phyloP scores from a whole-genome alignment of 805 yeast species.

The Cephaloascus albidus region DNA sequence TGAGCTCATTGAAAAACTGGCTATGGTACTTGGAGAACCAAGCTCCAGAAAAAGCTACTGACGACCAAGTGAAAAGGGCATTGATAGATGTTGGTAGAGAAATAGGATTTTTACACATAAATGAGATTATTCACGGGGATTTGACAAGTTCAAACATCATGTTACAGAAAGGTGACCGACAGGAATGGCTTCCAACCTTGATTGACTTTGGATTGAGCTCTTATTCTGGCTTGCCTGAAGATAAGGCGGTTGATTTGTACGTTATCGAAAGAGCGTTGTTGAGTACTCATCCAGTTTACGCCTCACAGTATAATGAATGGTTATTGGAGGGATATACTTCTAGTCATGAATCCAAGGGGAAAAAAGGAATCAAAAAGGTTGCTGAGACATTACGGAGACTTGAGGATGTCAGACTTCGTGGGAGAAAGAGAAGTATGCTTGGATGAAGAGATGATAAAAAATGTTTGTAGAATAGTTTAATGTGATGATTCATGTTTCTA shows the following conservation, averaged over 20 bases:
- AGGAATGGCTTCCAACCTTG: conserved; percentile 36
- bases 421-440: conserved; percentile 90
- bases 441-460: too few relatives aligned
- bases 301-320: conserved; percentile 60
- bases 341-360: conserved; percentile 21
- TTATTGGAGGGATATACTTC: conserved; percentile 58
- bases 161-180: conserved; percentile 20
- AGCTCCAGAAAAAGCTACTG: conserved; percentile 9
- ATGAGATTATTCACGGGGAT: conserved; percentile 88
- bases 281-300: conserved; percentile 79
- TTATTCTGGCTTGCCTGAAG: conserved; percentile 69
- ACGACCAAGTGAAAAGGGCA: conserved; percentile 29
- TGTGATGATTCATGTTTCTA: too few relatives aligned
- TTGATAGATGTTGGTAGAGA: conserved; percentile 52
- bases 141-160: conserved; percentile 85
- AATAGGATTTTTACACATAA: conserved; percentile 62
- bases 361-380: conserved; percentile 27
- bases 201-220: conserved; percentile 92
- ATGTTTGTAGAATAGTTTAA: too few relatives aligned
- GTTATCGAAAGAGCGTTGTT: conserved; percentile 86
- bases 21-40: conserved; percentile 50
- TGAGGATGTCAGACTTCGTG: conserved; percentile 82
- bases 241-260: conserved; percentile 94
- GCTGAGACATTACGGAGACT: conserved; percentile 55
- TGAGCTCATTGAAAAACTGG: conserved; percentile 64